These are phyloP conservation scores for Kitagawia praeruptora DNA, from an alignment of 129 eudicot genomes.

Conservation along the genomic window DNA sequence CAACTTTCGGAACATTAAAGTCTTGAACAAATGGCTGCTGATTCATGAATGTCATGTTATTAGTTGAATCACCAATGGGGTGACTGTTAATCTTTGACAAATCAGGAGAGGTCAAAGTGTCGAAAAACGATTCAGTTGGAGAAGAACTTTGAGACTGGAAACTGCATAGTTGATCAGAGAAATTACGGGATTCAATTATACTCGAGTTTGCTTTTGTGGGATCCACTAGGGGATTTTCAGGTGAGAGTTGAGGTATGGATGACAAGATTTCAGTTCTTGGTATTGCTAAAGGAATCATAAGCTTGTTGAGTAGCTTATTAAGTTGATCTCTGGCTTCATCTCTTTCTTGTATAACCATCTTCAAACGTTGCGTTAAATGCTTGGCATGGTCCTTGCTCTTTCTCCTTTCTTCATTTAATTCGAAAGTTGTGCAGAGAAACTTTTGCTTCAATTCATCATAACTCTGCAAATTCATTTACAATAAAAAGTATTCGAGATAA, in stretches of 20 bases:
- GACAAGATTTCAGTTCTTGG: constrained; percentile 3
- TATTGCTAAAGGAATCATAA: constrained; percentile 9
- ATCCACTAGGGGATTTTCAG: constrained; percentile 20
- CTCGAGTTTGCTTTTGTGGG: constrained; percentile 51
- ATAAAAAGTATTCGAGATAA: neutral
- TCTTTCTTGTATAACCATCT: constrained; percentile 31
- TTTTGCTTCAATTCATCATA: constrained; percentile 39
- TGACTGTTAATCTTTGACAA: constrained; percentile 28
- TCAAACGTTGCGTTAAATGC: constrained; percentile 26
- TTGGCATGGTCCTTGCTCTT: constrained; percentile 29
- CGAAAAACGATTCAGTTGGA: constrained; percentile 52
- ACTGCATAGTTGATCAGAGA: constrained; percentile 40
- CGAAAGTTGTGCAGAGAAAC: constrained; percentile 32
- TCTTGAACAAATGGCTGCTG: constrained; percentile 24
- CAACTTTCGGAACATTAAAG: constrained; percentile 11
- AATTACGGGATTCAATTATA: constrained; percentile 50
- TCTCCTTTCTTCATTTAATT: constrained; percentile 30
- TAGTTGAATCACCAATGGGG: constrained; percentile 8
- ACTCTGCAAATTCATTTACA: constrained; percentile 12
- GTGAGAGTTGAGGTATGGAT: constrained; percentile 13
- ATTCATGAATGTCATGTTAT: constrained; percentile 8
- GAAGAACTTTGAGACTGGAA: constrained; percentile 31
- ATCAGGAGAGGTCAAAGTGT: constrained; percentile 42
- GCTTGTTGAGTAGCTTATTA: constrained; percentile 25
- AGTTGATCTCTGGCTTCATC: constrained; percentile 47